Conservation (phyloP, 108 stramenopile species). For the Mayamaea pseudoterrestris region DNA sequence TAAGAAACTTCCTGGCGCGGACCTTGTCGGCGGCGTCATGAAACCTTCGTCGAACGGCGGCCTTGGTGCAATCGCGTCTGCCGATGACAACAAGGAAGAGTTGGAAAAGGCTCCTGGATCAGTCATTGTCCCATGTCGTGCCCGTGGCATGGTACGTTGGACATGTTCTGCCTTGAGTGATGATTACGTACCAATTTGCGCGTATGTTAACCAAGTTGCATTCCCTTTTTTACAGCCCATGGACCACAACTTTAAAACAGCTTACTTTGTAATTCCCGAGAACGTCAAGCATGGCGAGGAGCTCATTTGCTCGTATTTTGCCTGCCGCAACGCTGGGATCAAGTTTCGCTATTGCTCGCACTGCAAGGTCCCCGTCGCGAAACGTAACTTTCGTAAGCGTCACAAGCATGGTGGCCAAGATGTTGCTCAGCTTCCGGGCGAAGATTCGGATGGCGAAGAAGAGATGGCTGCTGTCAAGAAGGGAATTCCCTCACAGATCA, state of each 20-base stretch:
- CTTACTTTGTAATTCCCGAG: conserved; percentile 78
- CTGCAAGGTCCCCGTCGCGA: conserved; percentile 70
- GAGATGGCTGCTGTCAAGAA: not conserved
- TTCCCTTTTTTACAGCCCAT: too few relatives aligned
- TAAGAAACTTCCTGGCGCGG: not conserved
- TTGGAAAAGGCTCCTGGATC: conserved; percentile 29
- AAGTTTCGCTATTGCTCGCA: conserved; percentile 63
- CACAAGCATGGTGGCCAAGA: conserved; percentile 49
- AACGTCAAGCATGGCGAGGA: conserved; percentile 76
- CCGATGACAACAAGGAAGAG: conserved; percentile 16
- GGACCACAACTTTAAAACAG: conserved; percentile 82
- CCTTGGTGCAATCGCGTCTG: too few relatives aligned
- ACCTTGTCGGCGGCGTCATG: too few relatives aligned
- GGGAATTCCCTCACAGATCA: conserved; percentile 9
- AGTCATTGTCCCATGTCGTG: conserved; percentile 66
- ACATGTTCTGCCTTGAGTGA: not conserved
- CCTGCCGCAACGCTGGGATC: conserved; percentile 66
- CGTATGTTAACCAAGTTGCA: conserved; percentile 1
- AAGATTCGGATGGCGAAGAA: conserved; percentile 12
- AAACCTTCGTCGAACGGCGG: too few relatives aligned
- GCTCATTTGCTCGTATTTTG: conserved; percentile 67
- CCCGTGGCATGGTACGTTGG: conserved; percentile 69
- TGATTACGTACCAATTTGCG: not conserved
- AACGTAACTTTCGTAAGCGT: conserved; percentile 66
- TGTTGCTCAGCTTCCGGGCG: conserved; percentile 2